These are phyloP conservation scores for Neonectria ditissima DNA, from an alignment of 2,329 filamentous ascomycete species.

Conservation along the genomic window DNA sequence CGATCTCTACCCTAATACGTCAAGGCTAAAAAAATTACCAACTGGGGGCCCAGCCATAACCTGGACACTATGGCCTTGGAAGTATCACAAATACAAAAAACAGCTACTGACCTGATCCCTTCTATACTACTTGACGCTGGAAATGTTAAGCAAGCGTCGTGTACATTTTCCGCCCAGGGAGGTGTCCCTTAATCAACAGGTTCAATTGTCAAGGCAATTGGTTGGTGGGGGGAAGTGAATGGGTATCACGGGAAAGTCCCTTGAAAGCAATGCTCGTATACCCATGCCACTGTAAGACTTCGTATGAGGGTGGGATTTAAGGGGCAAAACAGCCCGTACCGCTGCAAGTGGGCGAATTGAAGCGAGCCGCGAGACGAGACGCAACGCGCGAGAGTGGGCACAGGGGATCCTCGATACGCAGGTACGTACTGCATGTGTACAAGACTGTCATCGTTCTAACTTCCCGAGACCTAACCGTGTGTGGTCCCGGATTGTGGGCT, in stretches of 20 bases:
- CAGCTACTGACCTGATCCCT: too few relatives aligned
- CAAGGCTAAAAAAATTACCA: too few relatives aligned
- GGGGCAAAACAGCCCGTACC: not conserved
- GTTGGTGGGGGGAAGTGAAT: not conserved
- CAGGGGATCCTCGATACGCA: not conserved
- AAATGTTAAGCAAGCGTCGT: too few relatives aligned
- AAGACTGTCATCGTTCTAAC: not conserved
- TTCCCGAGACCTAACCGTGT: not conserved
- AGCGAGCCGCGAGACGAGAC: not conserved
- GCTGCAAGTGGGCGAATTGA: not conserved
- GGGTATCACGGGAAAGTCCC: not conserved
- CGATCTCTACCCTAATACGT: too few relatives aligned
- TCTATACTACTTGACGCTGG: too few relatives aligned
- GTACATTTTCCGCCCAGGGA: too few relatives aligned
- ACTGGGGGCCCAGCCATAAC: too few relatives aligned
- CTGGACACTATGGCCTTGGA: too few relatives aligned
- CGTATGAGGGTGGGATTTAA: conserved; percentile 1
- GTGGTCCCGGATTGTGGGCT: not conserved
- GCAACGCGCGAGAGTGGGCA: conserved; percentile 1
- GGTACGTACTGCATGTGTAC: not conserved
- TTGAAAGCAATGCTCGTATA: not conserved
- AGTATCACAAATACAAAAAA: too few relatives aligned
- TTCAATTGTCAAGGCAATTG: too few relatives aligned
- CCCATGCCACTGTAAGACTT: not conserved
- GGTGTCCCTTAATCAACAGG: too few relatives aligned